Evolutionary conservation across 2,329 filamentous ascomycete species (phyloP).

Genomic region (Parastagonospora nodorum): DNA sequence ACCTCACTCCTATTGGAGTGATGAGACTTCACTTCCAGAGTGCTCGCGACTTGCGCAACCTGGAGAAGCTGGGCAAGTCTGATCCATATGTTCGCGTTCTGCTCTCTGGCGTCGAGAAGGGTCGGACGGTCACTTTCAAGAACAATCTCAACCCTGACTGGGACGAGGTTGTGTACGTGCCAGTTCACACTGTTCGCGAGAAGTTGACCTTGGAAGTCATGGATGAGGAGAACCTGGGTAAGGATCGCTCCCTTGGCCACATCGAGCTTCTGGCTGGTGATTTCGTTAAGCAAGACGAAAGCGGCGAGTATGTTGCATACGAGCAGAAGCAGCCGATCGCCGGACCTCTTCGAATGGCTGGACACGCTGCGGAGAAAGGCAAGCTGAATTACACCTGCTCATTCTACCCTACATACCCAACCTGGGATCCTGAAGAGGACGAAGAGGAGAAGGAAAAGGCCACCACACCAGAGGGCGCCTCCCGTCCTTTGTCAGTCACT

Average conservation of each 20-base stretch:
- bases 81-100: slow-evolving; percentile 91
- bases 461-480: slow-evolving; percentile 22
- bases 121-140: slow-evolving; percentile 89
- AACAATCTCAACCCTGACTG: slow-evolving; percentile 95
- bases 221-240: slow-evolving; percentile 91
- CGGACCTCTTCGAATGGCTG: slow-evolving; percentile 74
- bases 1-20: slow-evolving; percentile 91
- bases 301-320: slow-evolving; percentile 79
- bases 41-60: slow-evolving; percentile 82
- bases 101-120: slow-evolving; percentile 88
- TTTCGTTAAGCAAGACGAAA: slow-evolving; percentile 77
- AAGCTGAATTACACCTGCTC: slow-evolving; percentile 78
- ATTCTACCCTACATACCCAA: slow-evolving; percentile 88
- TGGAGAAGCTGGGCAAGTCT: slow-evolving; percentile 95
- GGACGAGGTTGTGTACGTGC: slow-evolving; percentile 94
- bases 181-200: slow-evolving; percentile 83
- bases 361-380: slow-evolving; percentile 77
- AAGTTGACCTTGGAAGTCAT: slow-evolving; percentile 90
- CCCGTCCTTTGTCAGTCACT: slow-evolving; percentile 27
- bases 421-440: slow-evolving; percentile 88
- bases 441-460: slow-evolving; percentile 58
- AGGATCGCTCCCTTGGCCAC: slow-evolving; percentile 84
- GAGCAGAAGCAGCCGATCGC: slow-evolving; percentile 73
- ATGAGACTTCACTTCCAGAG: slow-evolving; percentile 91
- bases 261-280: slow-evolving; percentile 78